These are phyloP conservation scores for Phyllosticta citriasiana DNA, from an alignment of 2,329 filamentous ascomycete genomes.

Conservation along the genomic window DNA sequence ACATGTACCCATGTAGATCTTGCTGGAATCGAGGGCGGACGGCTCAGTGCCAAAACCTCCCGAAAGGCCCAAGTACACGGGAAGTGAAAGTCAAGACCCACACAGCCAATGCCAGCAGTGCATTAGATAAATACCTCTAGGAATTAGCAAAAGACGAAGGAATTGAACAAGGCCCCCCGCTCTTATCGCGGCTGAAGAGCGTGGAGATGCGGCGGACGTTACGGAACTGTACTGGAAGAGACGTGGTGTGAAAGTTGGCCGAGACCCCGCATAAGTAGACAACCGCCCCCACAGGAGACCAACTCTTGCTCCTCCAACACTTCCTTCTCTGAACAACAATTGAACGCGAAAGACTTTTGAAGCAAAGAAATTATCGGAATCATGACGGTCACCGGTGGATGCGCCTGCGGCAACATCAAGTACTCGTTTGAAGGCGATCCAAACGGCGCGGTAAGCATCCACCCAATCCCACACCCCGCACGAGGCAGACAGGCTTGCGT, in stretches of 20 bases:
- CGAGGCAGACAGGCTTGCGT: too few relatives aligned
- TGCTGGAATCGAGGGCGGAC: neutral
- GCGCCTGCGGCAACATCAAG: conserved; percentile 41
- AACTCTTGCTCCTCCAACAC: neutral
- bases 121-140: neutral
- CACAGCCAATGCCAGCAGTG: neutral
- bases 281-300: neutral
- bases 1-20: neutral
- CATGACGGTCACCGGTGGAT: conserved; percentile 34
- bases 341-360: neutral
- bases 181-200: neutral
- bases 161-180: neutral
- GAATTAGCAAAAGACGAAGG: neutral
- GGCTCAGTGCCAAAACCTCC: neutral
- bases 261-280: neutral
- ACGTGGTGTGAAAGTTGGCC: neutral
- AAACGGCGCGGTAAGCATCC: conserved; percentile 9
- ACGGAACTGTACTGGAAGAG: neutral
- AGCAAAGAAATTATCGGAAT: conserved; percentile 1
- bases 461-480: neutral
- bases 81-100: neutral
- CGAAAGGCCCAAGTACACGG: neutral
- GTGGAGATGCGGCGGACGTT: neutral
- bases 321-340: neutral
- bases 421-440: conserved; percentile 40